phyloP scores from a whole-genome alignment of 1,284 basidiomycete genomes.

The Ceratobasidium sp. region DNA sequence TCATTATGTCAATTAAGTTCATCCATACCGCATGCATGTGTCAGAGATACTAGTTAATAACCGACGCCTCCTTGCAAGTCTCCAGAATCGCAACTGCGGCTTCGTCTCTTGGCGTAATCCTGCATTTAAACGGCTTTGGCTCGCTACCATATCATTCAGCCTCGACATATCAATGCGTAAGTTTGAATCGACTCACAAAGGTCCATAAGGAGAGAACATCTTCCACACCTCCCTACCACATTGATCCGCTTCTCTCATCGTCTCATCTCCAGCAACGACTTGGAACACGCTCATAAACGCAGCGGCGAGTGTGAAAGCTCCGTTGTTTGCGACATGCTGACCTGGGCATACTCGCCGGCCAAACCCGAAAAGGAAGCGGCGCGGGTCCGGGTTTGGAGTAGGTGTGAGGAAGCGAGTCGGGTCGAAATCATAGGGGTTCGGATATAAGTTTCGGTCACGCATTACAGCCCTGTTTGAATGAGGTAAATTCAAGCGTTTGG shows the following conservation, averaged over 20 bases:
- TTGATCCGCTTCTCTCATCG: conserved; percentile 1
- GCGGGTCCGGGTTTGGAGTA: conserved; percentile 20
- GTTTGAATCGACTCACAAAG: conserved; percentile 7
- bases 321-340: conserved; percentile 38
- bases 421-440: conserved; percentile 14
- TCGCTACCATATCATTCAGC: background rate
- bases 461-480: conserved; percentile 15
- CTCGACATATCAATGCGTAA: background rate
- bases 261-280: conserved; percentile 4
- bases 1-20: too few relatives aligned
- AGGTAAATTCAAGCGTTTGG: background rate
- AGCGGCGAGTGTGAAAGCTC: conserved; percentile 22
- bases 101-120: conserved; percentile 19
- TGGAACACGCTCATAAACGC: conserved; percentile 34
- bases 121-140: conserved; percentile 14
- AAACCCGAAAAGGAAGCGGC: conserved; percentile 34
- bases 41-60: too few relatives aligned
- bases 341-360: conserved; percentile 38
- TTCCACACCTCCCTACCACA: background rate
- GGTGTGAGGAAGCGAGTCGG: conserved; percentile 30
- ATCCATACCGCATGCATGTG: too few relatives aligned
- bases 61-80: conserved; percentile 3
- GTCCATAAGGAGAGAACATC: conserved; percentile 21
- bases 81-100: conserved; percentile 5
- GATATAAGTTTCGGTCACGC: conserved; percentile 7